Conservation (phyloP, 2,329 filamentous ascomycete species). For the Penicillium sp. region DNA sequence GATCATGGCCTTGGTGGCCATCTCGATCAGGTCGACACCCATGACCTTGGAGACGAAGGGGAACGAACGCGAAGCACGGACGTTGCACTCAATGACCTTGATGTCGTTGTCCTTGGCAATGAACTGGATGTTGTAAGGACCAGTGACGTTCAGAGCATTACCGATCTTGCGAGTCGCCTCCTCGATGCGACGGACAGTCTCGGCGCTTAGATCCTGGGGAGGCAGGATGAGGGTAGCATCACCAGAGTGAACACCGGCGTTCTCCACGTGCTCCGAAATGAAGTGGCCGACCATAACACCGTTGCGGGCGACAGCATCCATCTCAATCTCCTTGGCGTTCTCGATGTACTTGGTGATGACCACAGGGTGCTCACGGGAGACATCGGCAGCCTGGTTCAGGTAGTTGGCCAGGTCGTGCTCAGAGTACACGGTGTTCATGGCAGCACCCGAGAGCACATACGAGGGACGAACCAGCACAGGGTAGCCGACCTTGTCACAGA, state of each 20-base stretch:
- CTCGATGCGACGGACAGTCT: conserved; percentile 87
- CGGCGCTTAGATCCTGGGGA: conserved; percentile 85
- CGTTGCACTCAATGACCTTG: conserved; percentile 99
- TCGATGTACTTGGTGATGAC: conserved; percentile 99
- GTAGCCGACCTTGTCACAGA: conserved; percentile 87
- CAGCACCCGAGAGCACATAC: conserved; percentile 93
- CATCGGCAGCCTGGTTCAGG: conserved; percentile 85
- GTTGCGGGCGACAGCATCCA: conserved; percentile 94
- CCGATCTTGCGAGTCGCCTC: conserved; percentile 96
- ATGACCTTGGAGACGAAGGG: conserved; percentile 99
- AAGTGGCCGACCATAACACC: conserved; percentile 92
- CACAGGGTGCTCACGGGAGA: conserved; percentile 92
- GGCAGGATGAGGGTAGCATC: conserved; percentile 94
- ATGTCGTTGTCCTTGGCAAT: conserved; percentile 99
- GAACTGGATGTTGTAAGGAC: conserved; percentile 98
- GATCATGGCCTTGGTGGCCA: conserved; percentile 97
- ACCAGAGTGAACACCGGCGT: conserved; percentile 96
- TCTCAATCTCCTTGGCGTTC: conserved; percentile 98
- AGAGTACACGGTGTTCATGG: conserved; percentile 99
- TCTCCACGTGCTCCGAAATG: conserved; percentile 98
- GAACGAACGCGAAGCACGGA: conserved; percentile 92
- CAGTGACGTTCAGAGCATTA: conserved; percentile 89
- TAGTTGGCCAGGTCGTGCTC: conserved; percentile 88
- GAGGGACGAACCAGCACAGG: conserved; percentile 94
- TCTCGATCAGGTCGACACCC: conserved; percentile 95